Evolutionary conservation across 1,139 yeast genomes (phyloP).

Genomic region (Saccharomyces hybrid): DNA sequence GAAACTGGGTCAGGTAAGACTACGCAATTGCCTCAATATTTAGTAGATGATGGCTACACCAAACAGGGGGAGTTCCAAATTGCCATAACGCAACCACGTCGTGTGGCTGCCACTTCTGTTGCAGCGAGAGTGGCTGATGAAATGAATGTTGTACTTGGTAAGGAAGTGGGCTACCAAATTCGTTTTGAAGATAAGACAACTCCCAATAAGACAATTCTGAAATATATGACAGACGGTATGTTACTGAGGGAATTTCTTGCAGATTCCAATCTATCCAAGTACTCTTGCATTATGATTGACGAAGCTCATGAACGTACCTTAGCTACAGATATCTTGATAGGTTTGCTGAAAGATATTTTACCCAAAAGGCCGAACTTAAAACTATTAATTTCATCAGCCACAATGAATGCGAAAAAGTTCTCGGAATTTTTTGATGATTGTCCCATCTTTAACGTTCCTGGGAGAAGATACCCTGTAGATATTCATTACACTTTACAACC

Average conservation of each 20-base stretch:
- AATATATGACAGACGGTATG: conserved; percentile 91
- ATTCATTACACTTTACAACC: conserved; percentile 80
- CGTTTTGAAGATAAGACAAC: conserved; percentile 58
- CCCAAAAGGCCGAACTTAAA: conserved; percentile 59
- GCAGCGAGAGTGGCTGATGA: conserved; percentile 65
- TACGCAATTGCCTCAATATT: conserved; percentile 84
- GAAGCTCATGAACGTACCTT: conserved; percentile 95
- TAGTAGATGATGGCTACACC: conserved; percentile 75
- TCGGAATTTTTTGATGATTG: conserved; percentile 72
- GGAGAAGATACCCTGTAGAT: conserved; percentile 83
- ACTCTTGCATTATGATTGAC: conserved; percentile 84
- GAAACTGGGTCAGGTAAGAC: conserved; percentile 98
- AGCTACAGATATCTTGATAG: conserved; percentile 83
- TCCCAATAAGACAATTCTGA: conserved; percentile 45
- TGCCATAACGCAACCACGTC: conserved; percentile 69
- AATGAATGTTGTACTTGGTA: conserved; percentile 50
- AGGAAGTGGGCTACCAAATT: conserved; percentile 60
- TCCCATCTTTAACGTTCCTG: conserved; percentile 83
- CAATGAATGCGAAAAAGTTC: conserved; percentile 83
- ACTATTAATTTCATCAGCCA: conserved; percentile 82
- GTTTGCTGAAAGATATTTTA: conserved; percentile 64
- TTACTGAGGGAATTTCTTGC: conserved; percentile 71
- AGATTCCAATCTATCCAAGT: conserved; percentile 61
- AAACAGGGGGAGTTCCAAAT: conserved; percentile 42
- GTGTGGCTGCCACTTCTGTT: conserved; percentile 66